Evolutionary conservation across 2,329 filamentous ascomycete species (phyloP).

Genomic region (Aspergillus sp.): DNA sequence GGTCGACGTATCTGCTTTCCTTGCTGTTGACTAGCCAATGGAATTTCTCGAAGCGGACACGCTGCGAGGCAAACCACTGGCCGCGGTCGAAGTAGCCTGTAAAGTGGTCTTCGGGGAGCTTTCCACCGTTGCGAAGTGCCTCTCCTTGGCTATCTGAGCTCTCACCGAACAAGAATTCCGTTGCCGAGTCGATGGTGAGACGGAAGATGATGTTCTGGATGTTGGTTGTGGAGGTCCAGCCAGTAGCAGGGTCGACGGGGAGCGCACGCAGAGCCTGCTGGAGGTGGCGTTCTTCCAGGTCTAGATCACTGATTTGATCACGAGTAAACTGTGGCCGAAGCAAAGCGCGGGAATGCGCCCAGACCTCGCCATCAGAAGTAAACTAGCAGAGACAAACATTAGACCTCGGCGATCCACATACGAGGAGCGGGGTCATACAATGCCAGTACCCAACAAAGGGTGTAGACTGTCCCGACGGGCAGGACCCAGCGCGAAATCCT

Average conservation of each 20-base stretch:
- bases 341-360: slow-evolving; percentile 80
- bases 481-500: slow-evolving; percentile 79
- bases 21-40: slow-evolving; percentile 29
- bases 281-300: slow-evolving; percentile 80
- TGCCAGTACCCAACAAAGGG: slow-evolving; percentile 48
- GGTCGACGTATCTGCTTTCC: slow-evolving; percentile 20
- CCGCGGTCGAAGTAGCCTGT: slow-evolving; percentile 40
- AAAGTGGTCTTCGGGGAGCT: slow-evolving; percentile 48
- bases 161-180: slow-evolving; percentile 81
- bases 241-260: slow-evolving; percentile 55
- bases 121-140: slow-evolving; percentile 31
- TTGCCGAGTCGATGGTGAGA: slow-evolving; percentile 83
- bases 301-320: slow-evolving; percentile 79
- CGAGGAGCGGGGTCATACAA: slow-evolving; percentile 34
- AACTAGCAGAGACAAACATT: slow-evolving; percentile 27
- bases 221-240: slow-evolving; percentile 61
- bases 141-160: slow-evolving; percentile 64
- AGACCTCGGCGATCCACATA: background rate
- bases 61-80: slow-evolving; percentile 36
- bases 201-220: slow-evolving; percentile 79
- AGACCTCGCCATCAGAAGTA: slow-evolving; percentile 75
- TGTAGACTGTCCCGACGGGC: slow-evolving; percentile 67
- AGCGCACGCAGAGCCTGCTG: slow-evolving; percentile 73
- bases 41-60: slow-evolving; percentile 27
- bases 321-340: slow-evolving; percentile 86